These are phyloP conservation scores for Wallacemonas rigidus DNA, from an alignment of 208 protist genomes.

Conservation along the genomic window DNA sequence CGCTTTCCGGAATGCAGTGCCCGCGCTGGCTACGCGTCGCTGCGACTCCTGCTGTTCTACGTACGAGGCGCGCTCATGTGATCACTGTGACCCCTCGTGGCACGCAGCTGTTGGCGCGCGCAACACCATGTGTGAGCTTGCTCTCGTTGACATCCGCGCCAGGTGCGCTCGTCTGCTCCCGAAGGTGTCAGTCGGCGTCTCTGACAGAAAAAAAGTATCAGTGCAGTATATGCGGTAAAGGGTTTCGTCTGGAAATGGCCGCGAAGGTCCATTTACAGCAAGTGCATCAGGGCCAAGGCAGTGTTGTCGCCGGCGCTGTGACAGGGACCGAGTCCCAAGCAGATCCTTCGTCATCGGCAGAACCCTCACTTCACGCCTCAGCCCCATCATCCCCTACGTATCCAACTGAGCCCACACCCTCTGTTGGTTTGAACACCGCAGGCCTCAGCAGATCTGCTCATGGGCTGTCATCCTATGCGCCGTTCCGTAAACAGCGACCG, in stretches of 20 bases:
- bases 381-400: constrained; percentile 18
- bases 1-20: constrained; percentile 3
- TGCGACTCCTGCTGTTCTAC: background rate
- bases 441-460: background rate
- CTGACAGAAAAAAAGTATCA: constrained; percentile 79
- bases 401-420: constrained; percentile 3
- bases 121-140: background rate
- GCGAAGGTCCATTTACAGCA: constrained; percentile 87
- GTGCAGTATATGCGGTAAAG: constrained; percentile 86
- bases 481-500: constrained; percentile 34
- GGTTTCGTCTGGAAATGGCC: constrained; percentile 88
- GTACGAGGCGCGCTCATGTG: background rate
- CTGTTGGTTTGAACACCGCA: background rate
- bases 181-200: constrained; percentile 36
- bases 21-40: constrained; percentile 26
- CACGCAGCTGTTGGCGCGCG: background rate
- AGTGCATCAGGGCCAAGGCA: constrained; percentile 74
- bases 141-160: background rate
- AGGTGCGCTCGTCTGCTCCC: constrained; percentile 9
- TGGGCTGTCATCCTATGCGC: constrained; percentile 13
- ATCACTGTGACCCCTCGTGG: background rate
- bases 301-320: constrained; percentile 59
- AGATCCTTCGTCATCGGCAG: background rate
- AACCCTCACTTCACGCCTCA: background rate
- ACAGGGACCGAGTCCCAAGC: constrained; percentile 31